Evolutionary conservation across 2,329 filamentous ascomycete genomes (phyloP).

Genomic region (Sporothrix brasiliensis): DNA sequence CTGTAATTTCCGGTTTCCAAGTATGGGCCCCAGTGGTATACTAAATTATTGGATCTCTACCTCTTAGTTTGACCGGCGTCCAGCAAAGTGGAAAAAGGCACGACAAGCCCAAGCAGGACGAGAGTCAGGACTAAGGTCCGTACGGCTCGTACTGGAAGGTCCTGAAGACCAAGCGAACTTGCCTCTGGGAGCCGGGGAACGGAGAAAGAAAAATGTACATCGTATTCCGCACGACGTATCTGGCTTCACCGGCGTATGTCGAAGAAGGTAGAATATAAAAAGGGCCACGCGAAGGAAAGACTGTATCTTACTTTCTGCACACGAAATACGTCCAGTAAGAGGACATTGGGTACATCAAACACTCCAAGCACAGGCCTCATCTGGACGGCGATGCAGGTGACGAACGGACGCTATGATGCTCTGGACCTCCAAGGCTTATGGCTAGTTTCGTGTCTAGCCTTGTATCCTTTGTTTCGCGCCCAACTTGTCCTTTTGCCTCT

Average conservation of each 20-base stretch:
- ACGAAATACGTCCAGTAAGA: background rate
- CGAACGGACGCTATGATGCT: background rate
- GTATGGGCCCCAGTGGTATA: no score
- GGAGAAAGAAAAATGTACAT: background rate
- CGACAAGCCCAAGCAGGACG: background rate
- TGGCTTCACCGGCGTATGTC: background rate
- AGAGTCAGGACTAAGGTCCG: background rate
- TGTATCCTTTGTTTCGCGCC: no score
- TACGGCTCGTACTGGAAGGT: no score
- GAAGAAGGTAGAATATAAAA: no score
- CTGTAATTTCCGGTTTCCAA: no score
- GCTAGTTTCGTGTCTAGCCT: no score
- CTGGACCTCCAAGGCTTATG: no score
- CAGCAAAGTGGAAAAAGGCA: constrained; percentile 16
- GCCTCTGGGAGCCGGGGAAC: background rate
- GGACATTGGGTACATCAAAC: background rate
- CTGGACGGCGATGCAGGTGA: background rate
- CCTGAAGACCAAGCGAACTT: no score
- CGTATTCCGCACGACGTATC: background rate
- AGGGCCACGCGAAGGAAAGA: no score
- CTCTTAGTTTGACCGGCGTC: background rate
- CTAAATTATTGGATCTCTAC: background rate
- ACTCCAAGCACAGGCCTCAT: no score
- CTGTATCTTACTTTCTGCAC: no score
- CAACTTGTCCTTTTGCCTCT: no score